These are phyloP conservation scores for Boletus subparvulus DNA, from an alignment of 768 basidiomycete genomes.

Conservation along the genomic window DNA sequence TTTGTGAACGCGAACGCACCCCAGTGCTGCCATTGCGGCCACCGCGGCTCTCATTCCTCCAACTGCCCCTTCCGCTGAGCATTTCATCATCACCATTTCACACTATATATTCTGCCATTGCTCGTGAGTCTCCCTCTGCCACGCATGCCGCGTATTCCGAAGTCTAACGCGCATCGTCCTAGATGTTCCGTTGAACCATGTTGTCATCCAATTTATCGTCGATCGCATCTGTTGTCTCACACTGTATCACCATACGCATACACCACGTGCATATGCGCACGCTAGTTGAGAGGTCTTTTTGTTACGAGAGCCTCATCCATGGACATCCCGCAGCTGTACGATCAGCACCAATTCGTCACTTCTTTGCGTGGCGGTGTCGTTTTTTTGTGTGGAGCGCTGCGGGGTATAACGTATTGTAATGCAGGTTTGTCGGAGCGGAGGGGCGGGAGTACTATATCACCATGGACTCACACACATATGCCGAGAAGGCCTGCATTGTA, in stretches of 20 bases:
- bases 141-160: background rate
- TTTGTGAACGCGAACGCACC: slow-evolving; percentile 57
- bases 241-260: slow-evolving; percentile 38
- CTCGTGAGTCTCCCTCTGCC: slow-evolving; percentile 17
- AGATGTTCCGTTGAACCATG: slow-evolving; percentile 27
- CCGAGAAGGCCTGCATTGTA: slow-evolving; percentile 31
- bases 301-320: slow-evolving; percentile 4
- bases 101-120: slow-evolving; percentile 29
- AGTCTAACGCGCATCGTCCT: background rate
- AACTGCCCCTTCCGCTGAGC: slow-evolving; percentile 65
- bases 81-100: slow-evolving; percentile 12
- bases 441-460: slow-evolving; percentile 13
- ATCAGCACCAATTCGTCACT: slow-evolving; percentile 14
- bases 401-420: slow-evolving; percentile 17
- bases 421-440: slow-evolving; percentile 26
- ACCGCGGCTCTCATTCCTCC: slow-evolving; percentile 57
- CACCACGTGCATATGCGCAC: slow-evolving; percentile 37
- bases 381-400: slow-evolving; percentile 13
- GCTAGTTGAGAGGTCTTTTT: slow-evolving; percentile 20
- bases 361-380: slow-evolving; percentile 1
- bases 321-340: slow-evolving; percentile 31
- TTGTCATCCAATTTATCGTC: slow-evolving; percentile 31
- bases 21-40: slow-evolving; percentile 78
- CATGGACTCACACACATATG: slow-evolving; percentile 25
- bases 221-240: slow-evolving; percentile 30